Base-by-base conservation (phyloP, 257 asterid genomes). In the Anisodus acutangulus region DNA sequence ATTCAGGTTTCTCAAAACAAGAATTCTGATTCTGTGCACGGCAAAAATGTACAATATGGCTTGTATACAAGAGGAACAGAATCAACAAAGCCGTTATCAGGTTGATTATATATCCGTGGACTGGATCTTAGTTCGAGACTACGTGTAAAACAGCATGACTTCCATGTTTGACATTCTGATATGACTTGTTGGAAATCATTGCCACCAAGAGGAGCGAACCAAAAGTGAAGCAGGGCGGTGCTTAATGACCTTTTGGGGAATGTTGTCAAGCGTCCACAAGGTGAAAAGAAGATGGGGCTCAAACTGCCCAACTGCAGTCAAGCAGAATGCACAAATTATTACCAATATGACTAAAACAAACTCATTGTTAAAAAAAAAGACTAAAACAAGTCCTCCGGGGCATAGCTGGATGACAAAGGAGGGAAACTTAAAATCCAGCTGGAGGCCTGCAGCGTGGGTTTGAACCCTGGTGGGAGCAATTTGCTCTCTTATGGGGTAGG, bases 181-280 rank as follows among this genome's bases (percentile, higher is more conserved):
- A 79, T 43, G 39, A 87, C 85, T 58, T 57, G n/a, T 64, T 70
- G 86, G 88, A 87, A 85, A 69, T 39, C 60, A 26, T 67, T 70
- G 57, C 59, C 86, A 54, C 88, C 86, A 67, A 82, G 80, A 9
- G 84, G 47, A 82, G 83, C n/a, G 83, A 82, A 47, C 85, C 86
- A 70, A 87, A 87, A n/a, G 88, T 81, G 88, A 87, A 82, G 68
- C 89, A 87, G 51, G 83, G 49, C 78, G 85, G 4, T 43, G 82
- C 58, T 74, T 81, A 17, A 62, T 58, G 78, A 76, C 70, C 41
- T 66, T 51, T 6, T 15, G 66, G 17, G 76, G 3, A 43, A 81
- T 66, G 76, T 51, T 31, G 37, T 87, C 83, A 55, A 87, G 89
- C 62, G 83, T 58, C 85, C 85, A 31, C 35, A 31, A 1, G 35